Conservation (phyloP, 1,284 basidiomycete genomes). For the Malassezia sympodialis region DNA sequence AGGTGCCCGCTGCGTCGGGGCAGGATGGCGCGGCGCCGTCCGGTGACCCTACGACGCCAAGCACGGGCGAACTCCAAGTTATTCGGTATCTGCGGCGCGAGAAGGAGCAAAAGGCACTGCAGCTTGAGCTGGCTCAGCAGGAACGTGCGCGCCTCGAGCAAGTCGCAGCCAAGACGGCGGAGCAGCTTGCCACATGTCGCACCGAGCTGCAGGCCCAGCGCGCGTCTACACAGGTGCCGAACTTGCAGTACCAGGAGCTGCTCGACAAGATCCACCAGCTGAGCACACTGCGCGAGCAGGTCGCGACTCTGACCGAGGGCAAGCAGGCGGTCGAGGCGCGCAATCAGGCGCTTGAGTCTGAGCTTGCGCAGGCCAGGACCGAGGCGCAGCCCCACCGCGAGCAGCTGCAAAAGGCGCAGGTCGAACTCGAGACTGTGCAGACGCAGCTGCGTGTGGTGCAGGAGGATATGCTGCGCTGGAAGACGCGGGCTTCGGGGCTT, state of each 20-base stretch:
- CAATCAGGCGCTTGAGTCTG: slow-evolving; percentile 52
- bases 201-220: slow-evolving; percentile 33
- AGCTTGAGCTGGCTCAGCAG: slow-evolving; percentile 73
- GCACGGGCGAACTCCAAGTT: slow-evolving; percentile 56
- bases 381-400: slow-evolving; percentile 69
- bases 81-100: slow-evolving; percentile 74
- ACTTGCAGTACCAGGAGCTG: slow-evolving; percentile 67
- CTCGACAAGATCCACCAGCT: slow-evolving; percentile 78
- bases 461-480: slow-evolving; percentile 71
- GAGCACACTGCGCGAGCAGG: slow-evolving; percentile 76
- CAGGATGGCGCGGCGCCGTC: slow-evolving; percentile 52
- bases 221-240: slow-evolving; percentile 50
- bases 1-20: slow-evolving; percentile 17
- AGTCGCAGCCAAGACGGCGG: slow-evolving; percentile 64
- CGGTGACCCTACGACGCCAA: slow-evolving; percentile 49
- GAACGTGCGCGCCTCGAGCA: slow-evolving; percentile 66
- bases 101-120: slow-evolving; percentile 79
- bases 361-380: slow-evolving; percentile 50
- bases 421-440: slow-evolving; percentile 64
- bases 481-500: slow-evolving; percentile 68
- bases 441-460: slow-evolving; percentile 64
- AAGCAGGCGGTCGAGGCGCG: slow-evolving; percentile 59
- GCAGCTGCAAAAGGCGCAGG: slow-evolving; percentile 59
- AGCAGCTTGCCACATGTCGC: slow-evolving; percentile 61
- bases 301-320: slow-evolving; percentile 69